Evolutionary conservation across 305 asterid genomes (phyloP), one percentile per base, ranked within the genome.

Genomic region (Caryopteris hybrid): DNA sequence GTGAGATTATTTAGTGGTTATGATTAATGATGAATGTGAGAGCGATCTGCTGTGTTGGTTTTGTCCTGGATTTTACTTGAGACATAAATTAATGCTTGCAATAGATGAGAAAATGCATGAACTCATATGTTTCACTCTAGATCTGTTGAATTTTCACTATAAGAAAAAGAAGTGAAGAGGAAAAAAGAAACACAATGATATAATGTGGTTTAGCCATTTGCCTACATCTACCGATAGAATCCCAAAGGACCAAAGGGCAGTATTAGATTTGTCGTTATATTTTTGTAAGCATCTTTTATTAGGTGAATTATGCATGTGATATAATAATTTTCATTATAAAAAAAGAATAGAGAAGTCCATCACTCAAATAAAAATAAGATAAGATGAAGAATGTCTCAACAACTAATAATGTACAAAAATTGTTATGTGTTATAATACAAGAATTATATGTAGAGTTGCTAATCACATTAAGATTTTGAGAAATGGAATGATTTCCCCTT

Each of bases 1-100:
- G 87, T 79, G 70, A 77, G 73, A 33, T 27, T 53, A 46, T 62
- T 10, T 39, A 55, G 50, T 51, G 45, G 53, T 50, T 43, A 45
- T 60, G 48, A 58, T 64, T 56, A 31, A 69, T 50, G 51, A 48
- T 73, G 74, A 67, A 9, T 46, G 52, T 23, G 59, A 64, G 36
- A 38, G 53, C 16, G 52, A 42, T 14, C 10, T 64, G 7, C 21
- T 3, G 9, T 41, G 43, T 50, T 36, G n/a, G 34, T 23, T 23
- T 36, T 23, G 31, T 20, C 38, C 13, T 4, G 65, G 21, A 23
- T 7, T 8, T 39, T 42, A 18, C 25, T 47, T 2, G 54, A 43
- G 41, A 45, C 42, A 25, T 25, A 42, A 13, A 10, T 23, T 60
- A 10, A 42, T 43, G 41, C 56, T 63, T 38, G 13, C 29, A 56